Percentiles rank a stretch among this genome's conserved stretches.
phyloP scores from a whole-genome alignment of 768 basidiomycete genomes.

The Macrocybe gigantea region DNA sequence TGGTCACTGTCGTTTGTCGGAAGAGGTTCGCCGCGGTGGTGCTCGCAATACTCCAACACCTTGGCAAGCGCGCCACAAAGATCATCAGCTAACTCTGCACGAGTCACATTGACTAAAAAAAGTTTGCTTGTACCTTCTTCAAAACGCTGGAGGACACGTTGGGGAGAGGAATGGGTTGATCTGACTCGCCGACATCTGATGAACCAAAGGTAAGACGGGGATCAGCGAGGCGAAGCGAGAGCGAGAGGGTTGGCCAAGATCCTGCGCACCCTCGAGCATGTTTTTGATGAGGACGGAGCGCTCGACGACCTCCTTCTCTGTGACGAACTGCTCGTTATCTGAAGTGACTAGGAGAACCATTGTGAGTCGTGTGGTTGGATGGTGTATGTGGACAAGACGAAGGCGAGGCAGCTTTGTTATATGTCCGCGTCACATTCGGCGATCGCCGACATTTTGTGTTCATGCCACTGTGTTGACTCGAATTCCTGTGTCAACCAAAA shows the following conservation, averaged over 20 bases:
- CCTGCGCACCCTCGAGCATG: slow-evolving; percentile 88
- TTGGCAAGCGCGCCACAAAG: slow-evolving; percentile 21
- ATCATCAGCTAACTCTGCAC: not conserved
- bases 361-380: slow-evolving; percentile 16
- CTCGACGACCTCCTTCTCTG: slow-evolving; percentile 93
- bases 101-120: too few species aligned
- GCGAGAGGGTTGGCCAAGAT: slow-evolving; percentile 3
- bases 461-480: not conserved
- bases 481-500: not conserved
- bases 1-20: slow-evolving; percentile 78
- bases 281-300: slow-evolving; percentile 97
- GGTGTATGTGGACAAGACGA: slow-evolving; percentile 9
- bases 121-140: slow-evolving; percentile 63
- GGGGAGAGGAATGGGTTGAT: slow-evolving; percentile 91
- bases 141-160: slow-evolving; percentile 91
- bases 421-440: slow-evolving; percentile 25
- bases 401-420: slow-evolving; percentile 19
- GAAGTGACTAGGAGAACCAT: slow-evolving; percentile 91
- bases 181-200: slow-evolving; percentile 88
- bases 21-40: slow-evolving; percentile 96
- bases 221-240: slow-evolving; percentile 8
- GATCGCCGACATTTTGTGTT: slow-evolving; percentile 28
- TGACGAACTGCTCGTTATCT: slow-evolving; percentile 90
- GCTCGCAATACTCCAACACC: slow-evolving; percentile 99
- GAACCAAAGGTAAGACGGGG: slow-evolving; percentile 10